These are phyloP conservation scores for Lactarius psammicola DNA, from an alignment of 768 basidiomycete genomes.

Conservation along the genomic window DNA sequence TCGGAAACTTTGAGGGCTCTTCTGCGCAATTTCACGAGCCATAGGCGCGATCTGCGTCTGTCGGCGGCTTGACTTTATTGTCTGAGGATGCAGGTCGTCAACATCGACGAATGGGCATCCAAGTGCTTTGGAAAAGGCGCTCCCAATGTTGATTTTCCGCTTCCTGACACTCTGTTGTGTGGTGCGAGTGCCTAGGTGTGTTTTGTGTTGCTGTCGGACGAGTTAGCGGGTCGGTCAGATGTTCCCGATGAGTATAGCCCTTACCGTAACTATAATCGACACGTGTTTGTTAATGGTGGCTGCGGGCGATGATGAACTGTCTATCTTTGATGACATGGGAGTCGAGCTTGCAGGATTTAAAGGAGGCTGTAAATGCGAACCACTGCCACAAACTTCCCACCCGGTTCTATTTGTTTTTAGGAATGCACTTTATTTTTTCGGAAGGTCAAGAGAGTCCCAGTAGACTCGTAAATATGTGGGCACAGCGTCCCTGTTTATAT, in stretches of 20 bases:
- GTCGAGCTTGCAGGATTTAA: neutral
- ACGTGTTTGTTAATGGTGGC: neutral
- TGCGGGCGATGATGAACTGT: no score
- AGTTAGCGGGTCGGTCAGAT: neutral
- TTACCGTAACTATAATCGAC: constrained; percentile 13
- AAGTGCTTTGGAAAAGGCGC: constrained; percentile 51
- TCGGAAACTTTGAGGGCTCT: constrained; percentile 65
- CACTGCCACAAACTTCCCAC: no score
- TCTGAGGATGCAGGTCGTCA: constrained; percentile 78
- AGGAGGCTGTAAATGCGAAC: neutral
- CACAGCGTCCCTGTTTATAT: no score
- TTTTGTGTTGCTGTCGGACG: neutral
- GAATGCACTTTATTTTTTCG: no score
- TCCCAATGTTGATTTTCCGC: constrained; percentile 72
- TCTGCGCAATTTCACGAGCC: constrained; percentile 71
- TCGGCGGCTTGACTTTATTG: constrained; percentile 81
- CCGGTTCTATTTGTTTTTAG: no score
- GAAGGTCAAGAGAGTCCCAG: no score
- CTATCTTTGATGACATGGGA: neutral
- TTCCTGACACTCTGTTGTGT: constrained; percentile 64
- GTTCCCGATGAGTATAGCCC: neutral
- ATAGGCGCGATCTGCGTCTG: constrained; percentile 81
- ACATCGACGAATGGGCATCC: constrained; percentile 83
- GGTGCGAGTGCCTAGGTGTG: neutral
- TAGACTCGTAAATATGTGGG: no score